Percentiles rank a stretch among this genome's conserved stretches.
Conservation (phyloP, 441 rosid genomes). For the Daphne laureola region DNA sequence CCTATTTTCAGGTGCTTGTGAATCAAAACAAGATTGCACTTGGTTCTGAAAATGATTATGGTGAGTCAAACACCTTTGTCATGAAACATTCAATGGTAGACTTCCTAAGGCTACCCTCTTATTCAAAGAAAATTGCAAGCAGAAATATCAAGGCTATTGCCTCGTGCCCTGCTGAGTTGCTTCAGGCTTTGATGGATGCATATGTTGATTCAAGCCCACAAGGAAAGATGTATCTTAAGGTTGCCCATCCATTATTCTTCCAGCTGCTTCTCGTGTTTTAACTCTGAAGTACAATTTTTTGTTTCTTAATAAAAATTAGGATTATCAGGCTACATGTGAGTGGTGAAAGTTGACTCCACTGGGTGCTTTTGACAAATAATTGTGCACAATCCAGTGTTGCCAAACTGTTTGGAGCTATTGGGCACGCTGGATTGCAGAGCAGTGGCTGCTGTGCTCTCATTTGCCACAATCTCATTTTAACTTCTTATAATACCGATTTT, state of each 20-base stretch:
- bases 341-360: too few relatives aligned
- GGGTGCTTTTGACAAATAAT: too few relatives aligned
- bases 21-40: constrained; percentile 57
- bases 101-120: constrained; percentile 26
- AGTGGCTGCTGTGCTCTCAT: too few relatives aligned
- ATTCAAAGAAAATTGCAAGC: constrained; percentile 60
- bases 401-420: too few relatives aligned
- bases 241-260: constrained; percentile 17
- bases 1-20: constrained; percentile 46
- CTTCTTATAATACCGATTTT: too few relatives aligned
- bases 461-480: too few relatives aligned
- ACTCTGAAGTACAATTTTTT: not conserved
- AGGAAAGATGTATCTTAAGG: constrained; percentile 63
- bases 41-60: constrained; percentile 21
- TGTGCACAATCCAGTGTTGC: too few relatives aligned
- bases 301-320: too few relatives aligned
- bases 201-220: constrained; percentile 41
- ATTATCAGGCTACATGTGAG: too few relatives aligned
- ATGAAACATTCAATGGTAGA: constrained; percentile 29
- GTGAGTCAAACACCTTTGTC: constrained; percentile 18
- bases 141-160: constrained; percentile 67
- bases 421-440: not conserved
- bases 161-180: constrained; percentile 58
- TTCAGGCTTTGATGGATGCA: constrained; percentile 56
- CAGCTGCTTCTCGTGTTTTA: not conserved